A percentile compares a stretch with the other conserved stretches of the same genome.
These are phyloP conservation scores for Cenococcum geophilum DNA, from an alignment of 495 filamentous ascomycete genomes.

Conservation along the genomic window DNA sequence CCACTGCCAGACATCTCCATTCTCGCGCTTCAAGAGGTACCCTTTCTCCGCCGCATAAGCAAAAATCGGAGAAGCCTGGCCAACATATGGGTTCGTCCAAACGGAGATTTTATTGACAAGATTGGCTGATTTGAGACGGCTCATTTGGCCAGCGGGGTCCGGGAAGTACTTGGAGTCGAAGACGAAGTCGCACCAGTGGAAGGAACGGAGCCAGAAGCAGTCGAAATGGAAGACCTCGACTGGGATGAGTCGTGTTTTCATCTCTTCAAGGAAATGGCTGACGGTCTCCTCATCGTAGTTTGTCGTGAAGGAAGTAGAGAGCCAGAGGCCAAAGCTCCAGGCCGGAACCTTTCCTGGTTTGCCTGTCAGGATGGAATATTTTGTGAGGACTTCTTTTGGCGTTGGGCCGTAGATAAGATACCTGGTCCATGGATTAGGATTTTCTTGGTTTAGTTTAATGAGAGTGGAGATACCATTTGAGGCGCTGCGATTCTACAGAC, in stretches of 20 bases:
- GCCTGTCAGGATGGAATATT: conserved; percentile 59
- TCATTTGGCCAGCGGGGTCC: conserved; percentile 56
- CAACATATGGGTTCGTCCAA: conserved; percentile 69
- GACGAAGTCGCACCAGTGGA: conserved; percentile 69
- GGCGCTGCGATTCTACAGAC: conserved; percentile 54
- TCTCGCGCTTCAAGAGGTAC: conserved; percentile 61
- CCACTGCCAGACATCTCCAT: conserved; percentile 68
- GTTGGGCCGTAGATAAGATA: conserved; percentile 59
- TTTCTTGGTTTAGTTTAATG: not conserved
- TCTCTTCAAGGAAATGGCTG: conserved; percentile 59
- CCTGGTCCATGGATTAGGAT: conserved; percentile 1
- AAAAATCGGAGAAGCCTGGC: conserved; percentile 61
- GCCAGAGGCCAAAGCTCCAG: conserved; percentile 68
- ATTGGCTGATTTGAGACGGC: conserved; percentile 55
- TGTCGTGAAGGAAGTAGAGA: conserved; percentile 65
- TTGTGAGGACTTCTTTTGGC: conserved; percentile 60
- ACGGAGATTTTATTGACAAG: conserved; percentile 55
- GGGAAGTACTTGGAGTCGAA: conserved; percentile 65
- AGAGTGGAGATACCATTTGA: conserved; percentile 42
- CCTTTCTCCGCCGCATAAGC: conserved; percentile 57
- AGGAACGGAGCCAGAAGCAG: conserved; percentile 61
- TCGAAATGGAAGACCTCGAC: conserved; percentile 68
- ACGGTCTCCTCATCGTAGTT: conserved; percentile 64
- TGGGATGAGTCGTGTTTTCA: conserved; percentile 58
- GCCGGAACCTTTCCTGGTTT: conserved; percentile 53